Evolutionary conservation across 176 grass and related monocot genomes (phyloP).

Genomic region (Canna indica): DNA sequence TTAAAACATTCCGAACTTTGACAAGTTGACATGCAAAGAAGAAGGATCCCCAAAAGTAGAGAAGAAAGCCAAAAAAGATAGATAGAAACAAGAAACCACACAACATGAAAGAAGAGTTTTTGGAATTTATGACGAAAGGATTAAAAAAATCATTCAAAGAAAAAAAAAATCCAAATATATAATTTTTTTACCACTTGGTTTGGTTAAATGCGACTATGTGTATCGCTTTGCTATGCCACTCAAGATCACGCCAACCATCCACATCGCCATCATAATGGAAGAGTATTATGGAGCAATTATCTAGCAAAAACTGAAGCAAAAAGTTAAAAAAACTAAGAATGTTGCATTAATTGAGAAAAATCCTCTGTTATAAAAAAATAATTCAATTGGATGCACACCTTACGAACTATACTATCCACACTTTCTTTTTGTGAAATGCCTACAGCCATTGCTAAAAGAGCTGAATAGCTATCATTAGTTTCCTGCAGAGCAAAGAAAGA

Average conservation of each 20-base stretch:
- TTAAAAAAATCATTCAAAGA: not conserved
- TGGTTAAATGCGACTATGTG: slow-evolving; percentile 85
- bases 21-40: not conserved
- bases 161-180: too few relatives aligned
- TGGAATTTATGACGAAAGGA: not conserved
- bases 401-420: slow-evolving; percentile 62
- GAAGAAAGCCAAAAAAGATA: not conserved
- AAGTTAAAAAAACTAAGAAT: slow-evolving; percentile 10
- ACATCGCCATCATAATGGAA: slow-evolving; percentile 97
- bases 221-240: slow-evolving; percentile 76
- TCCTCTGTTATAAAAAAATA: not conserved
- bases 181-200: slow-evolving; percentile 92
- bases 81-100: not conserved
- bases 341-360: too few relatives aligned
- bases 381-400: slow-evolving; percentile 35
- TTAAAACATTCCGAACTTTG: not conserved
- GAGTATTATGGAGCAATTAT: slow-evolving; percentile 74
- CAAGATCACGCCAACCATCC: slow-evolving; percentile 72
- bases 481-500: slow-evolving; percentile 26
- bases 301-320: slow-evolving; percentile 60
- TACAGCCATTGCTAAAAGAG: slow-evolving; percentile 87
- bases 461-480: slow-evolving; percentile 33
- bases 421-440: slow-evolving; percentile 81
- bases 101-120: not conserved
- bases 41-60: not conserved